Percentiles rank a stretch among this genome's conserved stretches.
Evolutionary conservation across 768 basidiomycete genomes (phyloP).

Genomic region (Lyophyllum decastes): DNA sequence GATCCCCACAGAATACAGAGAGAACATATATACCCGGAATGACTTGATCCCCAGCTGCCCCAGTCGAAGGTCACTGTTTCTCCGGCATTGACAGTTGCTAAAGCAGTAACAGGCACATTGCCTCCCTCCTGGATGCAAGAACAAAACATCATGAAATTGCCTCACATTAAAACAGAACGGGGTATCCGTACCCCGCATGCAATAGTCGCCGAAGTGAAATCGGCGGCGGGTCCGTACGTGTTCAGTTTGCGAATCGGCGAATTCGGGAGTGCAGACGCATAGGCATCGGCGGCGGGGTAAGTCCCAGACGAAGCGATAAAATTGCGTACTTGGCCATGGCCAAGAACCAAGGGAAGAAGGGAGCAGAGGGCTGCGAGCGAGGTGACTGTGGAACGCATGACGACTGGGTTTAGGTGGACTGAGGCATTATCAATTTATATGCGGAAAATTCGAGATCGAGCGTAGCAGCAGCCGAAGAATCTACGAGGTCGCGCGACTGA

Average conservation of each 20-base stretch:
- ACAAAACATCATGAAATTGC: not conserved
- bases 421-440: not conserved
- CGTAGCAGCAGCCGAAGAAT: not conserved
- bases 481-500: not conserved
- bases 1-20: not conserved
- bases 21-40: not conserved
- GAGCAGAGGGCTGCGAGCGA: not conserved
- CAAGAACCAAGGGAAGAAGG: not conserved
- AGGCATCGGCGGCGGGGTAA: constrained; percentile 7
- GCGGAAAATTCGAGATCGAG: not conserved
- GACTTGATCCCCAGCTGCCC: constrained; percentile 1
- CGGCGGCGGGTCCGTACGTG: constrained; percentile 19
- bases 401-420: not conserved
- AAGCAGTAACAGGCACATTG: constrained; percentile 16
- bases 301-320: constrained; percentile 8
- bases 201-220: constrained; percentile 13
- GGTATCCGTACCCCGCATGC: constrained; percentile 15
- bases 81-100: constrained; percentile 19
- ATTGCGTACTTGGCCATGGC: constrained; percentile 8
- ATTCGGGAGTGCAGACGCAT: constrained; percentile 5
- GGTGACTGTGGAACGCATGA: not conserved
- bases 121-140: constrained; percentile 17
- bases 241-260: constrained; percentile 10
- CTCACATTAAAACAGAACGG: not conserved
- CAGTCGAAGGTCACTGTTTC: constrained; percentile 17